phyloP scores from a whole-genome alignment of 306 rosid species.

The Styphnolobium japonicum region DNA sequence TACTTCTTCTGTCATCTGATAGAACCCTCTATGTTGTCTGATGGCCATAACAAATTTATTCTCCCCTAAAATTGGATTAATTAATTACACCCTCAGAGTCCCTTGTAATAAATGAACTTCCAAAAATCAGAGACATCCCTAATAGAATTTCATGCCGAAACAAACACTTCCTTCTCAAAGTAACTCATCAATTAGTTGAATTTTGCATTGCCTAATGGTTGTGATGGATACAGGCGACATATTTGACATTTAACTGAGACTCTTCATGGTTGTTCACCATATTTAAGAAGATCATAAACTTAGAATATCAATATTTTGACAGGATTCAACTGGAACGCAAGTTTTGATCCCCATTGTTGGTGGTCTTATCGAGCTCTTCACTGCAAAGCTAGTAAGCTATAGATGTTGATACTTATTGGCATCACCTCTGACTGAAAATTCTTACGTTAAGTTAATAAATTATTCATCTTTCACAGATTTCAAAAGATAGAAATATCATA shows the following conservation, averaged over 20 bases:
- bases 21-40: neutral
- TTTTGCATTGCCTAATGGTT: neutral
- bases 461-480: constrained; percentile 48
- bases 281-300: constrained; percentile 7
- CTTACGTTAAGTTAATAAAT: neutral
- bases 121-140: neutral
- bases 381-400: constrained; percentile 50
- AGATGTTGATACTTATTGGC: neutral
- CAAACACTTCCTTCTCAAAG: neutral
- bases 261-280: neutral
- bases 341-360: constrained; percentile 64
- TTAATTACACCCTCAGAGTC: neutral
- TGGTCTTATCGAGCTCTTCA: constrained; percentile 78
- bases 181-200: neutral
- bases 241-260: neutral
- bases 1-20: neutral
- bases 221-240: neutral
- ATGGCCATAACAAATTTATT: neutral
- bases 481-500: constrained; percentile 47
- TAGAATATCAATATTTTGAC: constrained; percentile 10
- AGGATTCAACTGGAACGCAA: constrained; percentile 65
- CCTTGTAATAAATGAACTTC: neutral
- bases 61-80: neutral
- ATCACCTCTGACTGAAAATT: neutral
- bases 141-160: neutral